These are phyloP conservation scores for Fusarium veterinarium DNA, from an alignment of 2,329 filamentous ascomycete genomes.

Conservation along the genomic window DNA sequence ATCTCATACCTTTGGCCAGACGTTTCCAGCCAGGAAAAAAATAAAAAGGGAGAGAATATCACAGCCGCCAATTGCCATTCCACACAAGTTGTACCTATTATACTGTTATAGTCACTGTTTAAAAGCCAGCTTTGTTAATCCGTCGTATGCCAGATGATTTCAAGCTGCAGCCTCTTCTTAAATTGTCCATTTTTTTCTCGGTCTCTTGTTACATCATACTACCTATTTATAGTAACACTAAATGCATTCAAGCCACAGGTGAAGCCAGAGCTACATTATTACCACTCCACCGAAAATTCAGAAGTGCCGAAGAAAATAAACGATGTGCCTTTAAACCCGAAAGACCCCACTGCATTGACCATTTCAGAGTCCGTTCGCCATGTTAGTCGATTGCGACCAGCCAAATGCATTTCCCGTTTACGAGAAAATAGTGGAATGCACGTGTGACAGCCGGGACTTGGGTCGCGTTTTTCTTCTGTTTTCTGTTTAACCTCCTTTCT, in stretches of 20 bases:
- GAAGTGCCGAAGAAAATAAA: not conserved
- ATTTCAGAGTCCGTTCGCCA: not conserved
- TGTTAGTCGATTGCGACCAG: not conserved
- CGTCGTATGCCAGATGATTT: not conserved
- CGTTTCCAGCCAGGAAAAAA: not conserved
- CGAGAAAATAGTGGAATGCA: not conserved
- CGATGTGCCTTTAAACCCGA: not conserved
- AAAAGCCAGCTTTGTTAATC: not conserved
- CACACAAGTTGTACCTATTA: not conserved
- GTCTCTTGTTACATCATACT: not conserved
- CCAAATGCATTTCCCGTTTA: not conserved
- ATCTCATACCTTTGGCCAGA: not conserved
- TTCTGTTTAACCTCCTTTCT: not conserved
- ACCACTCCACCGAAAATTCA: not conserved
- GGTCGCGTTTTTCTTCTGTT: not conserved
- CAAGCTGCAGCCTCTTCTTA: not conserved
- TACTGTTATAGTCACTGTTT: not conserved
- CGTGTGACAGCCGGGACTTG: not conserved
- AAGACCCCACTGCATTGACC: not conserved
- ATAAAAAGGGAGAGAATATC: not conserved
- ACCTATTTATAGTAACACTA: not conserved
- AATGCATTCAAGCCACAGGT: too few relatives aligned
- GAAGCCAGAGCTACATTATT: not conserved
- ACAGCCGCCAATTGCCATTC: not conserved
- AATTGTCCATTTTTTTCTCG: not conserved